Conservation (phyloP, 202 grass and related monocot genomes). For the Zoysia matrella region DNA sequence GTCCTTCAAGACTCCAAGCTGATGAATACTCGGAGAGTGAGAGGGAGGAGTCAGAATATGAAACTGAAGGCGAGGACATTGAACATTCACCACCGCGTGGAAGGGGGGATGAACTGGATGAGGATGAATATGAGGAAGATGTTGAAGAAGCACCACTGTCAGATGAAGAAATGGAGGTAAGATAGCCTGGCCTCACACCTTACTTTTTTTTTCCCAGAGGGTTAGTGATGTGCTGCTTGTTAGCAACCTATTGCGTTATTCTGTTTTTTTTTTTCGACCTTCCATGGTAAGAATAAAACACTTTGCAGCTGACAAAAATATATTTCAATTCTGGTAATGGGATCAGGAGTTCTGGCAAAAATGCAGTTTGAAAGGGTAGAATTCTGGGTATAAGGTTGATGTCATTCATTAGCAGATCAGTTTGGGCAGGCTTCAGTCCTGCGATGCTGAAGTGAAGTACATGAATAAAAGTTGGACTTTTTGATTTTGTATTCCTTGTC, state of each 20-base stretch:
- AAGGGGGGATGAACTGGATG: constrained; percentile 75
- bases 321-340: not conserved
- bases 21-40: constrained; percentile 75
- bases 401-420: not conserved
- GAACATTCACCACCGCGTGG: constrained; percentile 59
- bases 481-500: not conserved
- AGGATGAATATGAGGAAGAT: constrained; percentile 94
- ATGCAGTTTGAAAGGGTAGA: constrained; percentile 7
- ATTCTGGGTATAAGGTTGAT: not conserved
- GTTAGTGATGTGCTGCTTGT: not conserved
- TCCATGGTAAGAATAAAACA: not conserved
- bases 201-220: not conserved
- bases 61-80: constrained; percentile 92
- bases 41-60: constrained; percentile 91
- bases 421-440: not conserved
- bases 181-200: constrained; percentile 20
- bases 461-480: not conserved
- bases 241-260: not conserved
- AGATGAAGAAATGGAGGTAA: constrained; percentile 77
- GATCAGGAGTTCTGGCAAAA: not conserved
- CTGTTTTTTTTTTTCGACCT: too few species aligned
- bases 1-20: constrained; percentile 46
- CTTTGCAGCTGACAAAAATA: not conserved
- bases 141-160: constrained; percentile 60
- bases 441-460: not conserved